Evolutionary conservation across 1,284 basidiomycete genomes (phyloP).

Genomic region (Anthracocystis panici-leucophaei): DNA sequence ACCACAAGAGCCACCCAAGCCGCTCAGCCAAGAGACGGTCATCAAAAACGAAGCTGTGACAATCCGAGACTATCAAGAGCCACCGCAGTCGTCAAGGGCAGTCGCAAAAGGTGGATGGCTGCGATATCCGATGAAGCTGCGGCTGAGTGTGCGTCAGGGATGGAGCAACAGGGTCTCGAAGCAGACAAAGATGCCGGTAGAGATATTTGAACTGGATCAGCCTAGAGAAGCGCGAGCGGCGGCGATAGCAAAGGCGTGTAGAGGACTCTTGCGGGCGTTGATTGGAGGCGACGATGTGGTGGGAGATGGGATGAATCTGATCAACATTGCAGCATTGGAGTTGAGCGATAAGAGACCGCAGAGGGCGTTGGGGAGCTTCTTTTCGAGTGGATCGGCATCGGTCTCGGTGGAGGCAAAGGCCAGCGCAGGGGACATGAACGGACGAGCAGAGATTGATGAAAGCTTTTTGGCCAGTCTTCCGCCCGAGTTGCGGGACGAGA

Average conservation of each 20-base stretch:
- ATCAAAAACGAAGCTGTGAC: constrained; percentile 28
- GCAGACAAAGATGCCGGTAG: constrained; percentile 58
- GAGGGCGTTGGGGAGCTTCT: constrained; percentile 46
- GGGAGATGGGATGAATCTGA: constrained; percentile 53
- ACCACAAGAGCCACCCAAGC: not conserved
- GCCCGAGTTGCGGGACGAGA: constrained; percentile 47
- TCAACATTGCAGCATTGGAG: constrained; percentile 63
- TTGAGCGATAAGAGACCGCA: constrained; percentile 43
- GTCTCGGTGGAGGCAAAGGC: not conserved
- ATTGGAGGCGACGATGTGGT: constrained; percentile 49
- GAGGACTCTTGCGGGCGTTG: constrained; percentile 30
- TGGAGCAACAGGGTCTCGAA: constrained; percentile 53
- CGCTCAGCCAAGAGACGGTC: constrained; percentile 30
- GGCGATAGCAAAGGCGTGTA: constrained; percentile 39
- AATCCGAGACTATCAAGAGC: constrained; percentile 38
- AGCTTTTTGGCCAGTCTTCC: constrained; percentile 46
- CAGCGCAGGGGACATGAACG: not conserved
- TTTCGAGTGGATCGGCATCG: constrained; percentile 6
- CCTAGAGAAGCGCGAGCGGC: constrained; percentile 19
- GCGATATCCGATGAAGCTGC: constrained; percentile 56
- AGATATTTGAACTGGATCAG: constrained; percentile 52
- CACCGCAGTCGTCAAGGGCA: not conserved
- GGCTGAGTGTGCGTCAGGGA: constrained; percentile 52
- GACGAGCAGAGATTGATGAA: constrained; percentile 30
- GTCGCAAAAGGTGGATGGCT: constrained; percentile 31